Evolutionary conservation across 371 early-diverging fungal genomes (phyloP).

Genomic region (Mucor mucedo): DNA sequence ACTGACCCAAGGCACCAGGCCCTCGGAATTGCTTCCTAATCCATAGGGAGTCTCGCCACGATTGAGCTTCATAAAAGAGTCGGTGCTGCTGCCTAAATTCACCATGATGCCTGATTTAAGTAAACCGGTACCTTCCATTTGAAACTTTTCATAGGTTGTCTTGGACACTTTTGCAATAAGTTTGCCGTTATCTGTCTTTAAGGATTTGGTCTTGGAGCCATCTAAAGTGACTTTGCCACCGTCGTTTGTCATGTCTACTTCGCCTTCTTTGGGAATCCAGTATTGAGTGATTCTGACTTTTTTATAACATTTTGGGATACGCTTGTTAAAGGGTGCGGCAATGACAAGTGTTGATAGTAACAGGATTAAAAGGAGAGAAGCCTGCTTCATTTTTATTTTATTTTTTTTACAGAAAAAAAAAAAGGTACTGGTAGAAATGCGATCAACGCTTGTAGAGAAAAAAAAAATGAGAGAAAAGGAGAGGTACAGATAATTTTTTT

Average conservation of each 20-base stretch:
- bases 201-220: constrained; percentile 15
- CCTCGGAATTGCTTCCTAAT: constrained; percentile 22
- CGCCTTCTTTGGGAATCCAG: constrained; percentile 43
- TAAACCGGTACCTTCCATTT: constrained; percentile 43
- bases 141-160: constrained; percentile 35
- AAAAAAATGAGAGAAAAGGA: too few species aligned
- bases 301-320: constrained; percentile 20
- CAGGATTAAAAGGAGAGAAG: constrained; percentile 1
- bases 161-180: constrained; percentile 30
- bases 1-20: constrained; percentile 48
- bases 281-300: constrained; percentile 31
- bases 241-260: constrained; percentile 36
- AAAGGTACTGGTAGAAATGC: too few species aligned
- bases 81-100: constrained; percentile 22
- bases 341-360: constrained; percentile 6
- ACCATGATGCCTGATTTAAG: constrained; percentile 31
- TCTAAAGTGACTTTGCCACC: constrained; percentile 22
- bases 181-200: constrained; percentile 25
- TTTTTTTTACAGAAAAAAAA: too few species aligned
- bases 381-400: constrained; percentile 4
- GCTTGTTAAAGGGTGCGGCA: constrained; percentile 2
- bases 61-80: constrained; percentile 20
- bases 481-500: too few species aligned
- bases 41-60: constrained; percentile 25
- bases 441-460: too few species aligned